Percentiles rank a stretch among this genome's conserved stretches.
These are phyloP conservation scores for Tothia fuscella DNA, from an alignment of 2,329 filamentous ascomycete genomes.

Conservation along the genomic window DNA sequence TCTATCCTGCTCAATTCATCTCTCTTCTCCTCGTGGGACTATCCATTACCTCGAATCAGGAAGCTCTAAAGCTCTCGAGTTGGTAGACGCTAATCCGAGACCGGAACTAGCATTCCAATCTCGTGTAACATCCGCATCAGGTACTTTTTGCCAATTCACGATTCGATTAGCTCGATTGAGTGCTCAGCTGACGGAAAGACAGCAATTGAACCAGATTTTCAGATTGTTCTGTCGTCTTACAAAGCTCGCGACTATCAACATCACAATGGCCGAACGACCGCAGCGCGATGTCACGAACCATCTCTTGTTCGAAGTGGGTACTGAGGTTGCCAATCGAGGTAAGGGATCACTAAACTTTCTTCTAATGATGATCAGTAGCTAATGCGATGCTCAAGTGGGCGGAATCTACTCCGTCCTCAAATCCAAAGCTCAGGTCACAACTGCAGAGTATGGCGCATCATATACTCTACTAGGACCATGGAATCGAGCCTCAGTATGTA, in stretches of 20 bases:
- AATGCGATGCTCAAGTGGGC: slow-evolving; percentile 52
- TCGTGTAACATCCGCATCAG: too few species aligned
- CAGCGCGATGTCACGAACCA: slow-evolving; percentile 78
- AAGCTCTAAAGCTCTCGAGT: too few species aligned
- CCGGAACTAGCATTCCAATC: too few species aligned
- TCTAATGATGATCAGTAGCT: slow-evolving; percentile 1
- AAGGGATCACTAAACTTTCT: slow-evolving; percentile 21
- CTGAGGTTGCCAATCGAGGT: slow-evolving; percentile 95
- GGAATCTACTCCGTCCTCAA: slow-evolving; percentile 99
- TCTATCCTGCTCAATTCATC: too few species aligned
- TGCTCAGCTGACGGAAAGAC: too few species aligned
- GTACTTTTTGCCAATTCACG: too few species aligned
- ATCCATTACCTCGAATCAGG: too few species aligned
- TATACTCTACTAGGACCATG: slow-evolving; percentile 93
- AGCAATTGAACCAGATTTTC: too few species aligned
- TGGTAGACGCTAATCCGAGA: too few species aligned
- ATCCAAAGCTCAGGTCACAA: slow-evolving; percentile 95
- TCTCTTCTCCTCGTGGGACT: too few species aligned
- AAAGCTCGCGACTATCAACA: background rate
- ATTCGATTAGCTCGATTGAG: too few species aligned
- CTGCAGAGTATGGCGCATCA: slow-evolving; percentile 93
- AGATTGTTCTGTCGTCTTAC: background rate
- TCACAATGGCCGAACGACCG: slow-evolving; percentile 2
- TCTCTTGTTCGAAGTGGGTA: slow-evolving; percentile 90
- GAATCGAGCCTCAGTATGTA: slow-evolving; percentile 73